These are phyloP conservation scores for Geum urbanum DNA, from an alignment of 306 rosid species.

Conservation along the genomic window DNA sequence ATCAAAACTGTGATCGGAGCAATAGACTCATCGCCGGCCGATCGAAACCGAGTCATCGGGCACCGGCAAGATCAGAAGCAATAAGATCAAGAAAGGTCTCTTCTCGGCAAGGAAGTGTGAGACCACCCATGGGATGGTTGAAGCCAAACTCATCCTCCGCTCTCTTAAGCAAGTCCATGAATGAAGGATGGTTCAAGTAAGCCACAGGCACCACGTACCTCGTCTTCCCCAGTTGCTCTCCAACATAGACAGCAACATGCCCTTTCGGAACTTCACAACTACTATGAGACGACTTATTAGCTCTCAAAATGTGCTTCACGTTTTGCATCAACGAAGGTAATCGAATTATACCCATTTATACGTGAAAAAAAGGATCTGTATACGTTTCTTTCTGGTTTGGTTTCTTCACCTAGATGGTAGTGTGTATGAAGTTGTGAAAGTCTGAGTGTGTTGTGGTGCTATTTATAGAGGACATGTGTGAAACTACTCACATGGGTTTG, in stretches of 20 bases:
- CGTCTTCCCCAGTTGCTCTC: slow-evolving; percentile 52
- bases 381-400: too few species aligned
- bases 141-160: slow-evolving; percentile 85
- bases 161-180: slow-evolving; percentile 46
- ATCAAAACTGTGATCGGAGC: slow-evolving; percentile 13
- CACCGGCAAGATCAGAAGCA: slow-evolving; percentile 45
- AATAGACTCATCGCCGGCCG: background rate
- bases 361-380: background rate
- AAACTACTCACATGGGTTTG: slow-evolving; percentile 11
- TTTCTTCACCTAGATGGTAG: too few species aligned
- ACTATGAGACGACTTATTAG: slow-evolving; percentile 10
- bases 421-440: background rate
- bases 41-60: slow-evolving; percentile 17
- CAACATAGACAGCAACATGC: slow-evolving; percentile 69
- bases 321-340: slow-evolving; percentile 22
- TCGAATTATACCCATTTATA: background rate
- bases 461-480: background rate
- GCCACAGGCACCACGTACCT: slow-evolving; percentile 67
- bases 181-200: slow-evolving; percentile 63
- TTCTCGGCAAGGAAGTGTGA: slow-evolving; percentile 73
- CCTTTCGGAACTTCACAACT: slow-evolving; percentile 53
- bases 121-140: slow-evolving; percentile 68
- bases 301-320: slow-evolving; percentile 40
- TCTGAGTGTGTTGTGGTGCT: background rate
- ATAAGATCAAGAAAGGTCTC: slow-evolving; percentile 55